phyloP scores from a whole-genome alignment of 495 filamentous ascomycete genomes.

The Pseudomonodictys pantanalensis region DNA sequence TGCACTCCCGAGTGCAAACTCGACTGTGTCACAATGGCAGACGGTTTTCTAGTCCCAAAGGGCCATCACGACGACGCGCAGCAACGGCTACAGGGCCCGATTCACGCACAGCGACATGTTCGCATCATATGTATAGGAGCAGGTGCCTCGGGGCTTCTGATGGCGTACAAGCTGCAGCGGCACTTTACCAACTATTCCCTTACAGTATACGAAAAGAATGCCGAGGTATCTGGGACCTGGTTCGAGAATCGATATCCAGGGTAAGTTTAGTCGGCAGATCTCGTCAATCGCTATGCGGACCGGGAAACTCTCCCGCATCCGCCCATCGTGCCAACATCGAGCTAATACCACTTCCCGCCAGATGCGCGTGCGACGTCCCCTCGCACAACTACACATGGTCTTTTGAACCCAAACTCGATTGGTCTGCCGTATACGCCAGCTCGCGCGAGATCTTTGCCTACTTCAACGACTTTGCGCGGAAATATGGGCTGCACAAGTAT shows the following conservation, averaged over 20 bases:
- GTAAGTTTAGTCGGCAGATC: constrained; percentile 20
- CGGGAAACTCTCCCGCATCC: not conserved
- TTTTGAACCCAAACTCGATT: constrained; percentile 46
- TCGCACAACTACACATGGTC: constrained; percentile 43
- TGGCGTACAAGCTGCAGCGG: constrained; percentile 37
- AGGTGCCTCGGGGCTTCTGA: constrained; percentile 34
- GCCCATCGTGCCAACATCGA: not conserved
- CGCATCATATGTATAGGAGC: constrained; percentile 35
- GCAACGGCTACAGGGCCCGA: constrained; percentile 26
- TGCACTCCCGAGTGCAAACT: too few species aligned
- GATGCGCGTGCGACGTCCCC: constrained; percentile 45
- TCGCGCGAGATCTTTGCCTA: constrained; percentile 40
- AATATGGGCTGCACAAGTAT: constrained; percentile 40
- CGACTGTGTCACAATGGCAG: constrained; percentile 22
- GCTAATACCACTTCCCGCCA: constrained; percentile 5
- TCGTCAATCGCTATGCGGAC: not conserved
- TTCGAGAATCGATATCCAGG: constrained; percentile 40
- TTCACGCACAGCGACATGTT: constrained; percentile 34
- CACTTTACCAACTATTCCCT: constrained; percentile 32
- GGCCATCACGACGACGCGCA: constrained; percentile 27
- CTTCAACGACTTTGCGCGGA: constrained; percentile 39
- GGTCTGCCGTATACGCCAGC: constrained; percentile 42
- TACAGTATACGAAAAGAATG: constrained; percentile 35
- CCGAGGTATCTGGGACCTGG: constrained; percentile 33
- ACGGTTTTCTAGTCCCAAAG: constrained; percentile 16